Conservation (phyloP, 2,329 filamentous ascomycete species). For the Epichloe elymi region DNA sequence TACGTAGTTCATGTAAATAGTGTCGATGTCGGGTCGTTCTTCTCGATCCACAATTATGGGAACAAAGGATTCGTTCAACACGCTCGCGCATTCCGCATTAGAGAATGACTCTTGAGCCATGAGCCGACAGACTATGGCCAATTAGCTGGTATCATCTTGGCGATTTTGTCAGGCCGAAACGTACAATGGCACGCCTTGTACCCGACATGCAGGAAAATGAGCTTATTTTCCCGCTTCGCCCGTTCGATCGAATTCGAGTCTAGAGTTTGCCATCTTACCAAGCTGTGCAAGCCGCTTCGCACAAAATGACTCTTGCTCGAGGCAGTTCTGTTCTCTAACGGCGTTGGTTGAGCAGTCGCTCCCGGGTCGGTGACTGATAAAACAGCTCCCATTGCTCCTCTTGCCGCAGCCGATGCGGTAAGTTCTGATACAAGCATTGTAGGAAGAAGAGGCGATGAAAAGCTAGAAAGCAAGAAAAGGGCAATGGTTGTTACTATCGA, state of each 20-base stretch:
- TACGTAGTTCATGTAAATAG: constrained; percentile 97
- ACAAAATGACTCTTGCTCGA: constrained; percentile 42
- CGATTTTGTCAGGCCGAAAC: constrained; percentile 17
- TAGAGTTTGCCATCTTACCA: constrained; percentile 86
- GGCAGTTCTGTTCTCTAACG: constrained; percentile 23
- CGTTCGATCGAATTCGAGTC: constrained; percentile 62
- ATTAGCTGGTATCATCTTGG: constrained; percentile 10
- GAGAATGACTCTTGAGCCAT: constrained; percentile 90
- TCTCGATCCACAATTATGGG: constrained; percentile 90
- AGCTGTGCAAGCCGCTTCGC: constrained; percentile 62
- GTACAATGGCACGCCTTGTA: constrained; percentile 92
- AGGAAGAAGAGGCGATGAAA: neutral
- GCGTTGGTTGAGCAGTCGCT: constrained; percentile 8
- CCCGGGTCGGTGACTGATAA: neutral
- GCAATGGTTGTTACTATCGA: neutral
- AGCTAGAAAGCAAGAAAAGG: neutral
- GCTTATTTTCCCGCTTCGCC: constrained; percentile 69
- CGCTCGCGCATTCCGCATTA: constrained; percentile 62
- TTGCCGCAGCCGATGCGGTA: constrained; percentile 21
- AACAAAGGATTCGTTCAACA: constrained; percentile 79
- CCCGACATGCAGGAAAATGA: constrained; percentile 88
- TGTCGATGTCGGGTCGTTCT: constrained; percentile 84
- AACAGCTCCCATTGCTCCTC: constrained; percentile 15
- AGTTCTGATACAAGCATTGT: constrained; percentile 26
- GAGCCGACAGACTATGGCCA: constrained; percentile 58